Conservation (phyloP, 345 rosid genomes). For the Rhizophora mangle region DNA sequence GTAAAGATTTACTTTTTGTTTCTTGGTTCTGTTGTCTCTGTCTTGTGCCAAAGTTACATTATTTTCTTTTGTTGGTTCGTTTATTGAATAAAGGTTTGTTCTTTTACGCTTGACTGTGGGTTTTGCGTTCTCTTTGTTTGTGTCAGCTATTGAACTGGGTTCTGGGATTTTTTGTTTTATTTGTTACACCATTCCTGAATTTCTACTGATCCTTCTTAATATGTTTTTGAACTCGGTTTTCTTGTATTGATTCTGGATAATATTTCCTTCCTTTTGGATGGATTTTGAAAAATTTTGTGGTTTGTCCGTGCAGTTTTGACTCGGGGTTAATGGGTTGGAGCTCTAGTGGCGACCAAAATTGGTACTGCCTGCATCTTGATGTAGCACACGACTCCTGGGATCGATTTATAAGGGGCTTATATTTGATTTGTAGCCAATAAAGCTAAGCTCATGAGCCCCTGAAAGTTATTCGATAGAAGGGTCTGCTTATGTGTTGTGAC, state of each 20-base stretch:
- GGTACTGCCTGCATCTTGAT: conserved; percentile 33
- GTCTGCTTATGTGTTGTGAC: conserved; percentile 7
- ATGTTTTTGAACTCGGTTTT: conserved; percentile 13
- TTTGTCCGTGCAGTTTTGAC: conserved; percentile 33
- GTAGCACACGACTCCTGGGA: conserved; percentile 22
- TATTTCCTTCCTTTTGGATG: too few relatives aligned
- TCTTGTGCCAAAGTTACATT: background rate
- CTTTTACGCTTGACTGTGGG: conserved; percentile 10
- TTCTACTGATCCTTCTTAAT: background rate
- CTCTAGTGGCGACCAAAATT: conserved; percentile 38
- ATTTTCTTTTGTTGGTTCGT: background rate
- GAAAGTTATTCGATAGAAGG: conserved; percentile 9
- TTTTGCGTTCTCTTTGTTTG: conserved; percentile 20
- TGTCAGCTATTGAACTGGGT: background rate
- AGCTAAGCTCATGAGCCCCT: conserved; percentile 5
- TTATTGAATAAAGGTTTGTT: conserved; percentile 11
- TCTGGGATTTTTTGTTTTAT: background rate
- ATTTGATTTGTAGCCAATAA: background rate
- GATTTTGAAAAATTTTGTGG: conserved; percentile 5
- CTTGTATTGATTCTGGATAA: background rate
- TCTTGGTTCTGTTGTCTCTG: background rate
- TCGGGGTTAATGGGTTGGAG: conserved; percentile 53
- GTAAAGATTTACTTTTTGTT: conserved; percentile 13
- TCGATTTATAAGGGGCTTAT: background rate
- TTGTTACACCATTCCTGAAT: background rate